Conservation (phyloP, 2,329 filamentous ascomycete species). For the Paramyrothecium roridum region DNA sequence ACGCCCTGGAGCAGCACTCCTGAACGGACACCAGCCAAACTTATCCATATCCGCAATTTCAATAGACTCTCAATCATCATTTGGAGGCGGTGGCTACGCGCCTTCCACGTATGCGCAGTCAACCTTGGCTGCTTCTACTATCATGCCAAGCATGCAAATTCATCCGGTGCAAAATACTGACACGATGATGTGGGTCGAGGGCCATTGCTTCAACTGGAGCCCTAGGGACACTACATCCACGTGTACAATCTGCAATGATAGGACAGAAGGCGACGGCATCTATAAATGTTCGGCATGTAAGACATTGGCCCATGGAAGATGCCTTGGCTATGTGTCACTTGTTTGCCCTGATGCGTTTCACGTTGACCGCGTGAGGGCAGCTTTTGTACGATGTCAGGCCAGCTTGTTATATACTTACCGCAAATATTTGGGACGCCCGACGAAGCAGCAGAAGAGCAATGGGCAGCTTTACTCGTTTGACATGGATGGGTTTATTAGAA, state of each 20-base stretch:
- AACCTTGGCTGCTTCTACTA: conserved; percentile 79
- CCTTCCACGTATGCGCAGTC: conserved; percentile 83
- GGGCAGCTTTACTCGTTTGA: conserved; percentile 63
- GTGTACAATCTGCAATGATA: conserved; percentile 76
- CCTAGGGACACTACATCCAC: conserved; percentile 54
- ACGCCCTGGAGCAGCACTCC: conserved; percentile 71
- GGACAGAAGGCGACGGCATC: conserved; percentile 66
- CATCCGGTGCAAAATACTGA: conserved; percentile 78
- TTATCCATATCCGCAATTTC: conserved; percentile 58
- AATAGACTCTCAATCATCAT: conserved; percentile 67
- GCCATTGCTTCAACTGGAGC: conserved; percentile 72
- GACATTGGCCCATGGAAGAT: conserved; percentile 55
- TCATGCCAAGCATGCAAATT: conserved; percentile 81
- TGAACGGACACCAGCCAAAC: conserved; percentile 60
- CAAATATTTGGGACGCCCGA: conserved; percentile 58
- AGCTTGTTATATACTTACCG: conserved; percentile 65
- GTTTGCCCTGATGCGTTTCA: conserved; percentile 63
- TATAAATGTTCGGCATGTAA: conserved; percentile 70
- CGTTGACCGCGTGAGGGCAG: conserved; percentile 57
- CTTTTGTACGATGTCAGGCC: conserved; percentile 64
- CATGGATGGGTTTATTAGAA: conserved; percentile 62
- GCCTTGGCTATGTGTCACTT: conserved; percentile 60
- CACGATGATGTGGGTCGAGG: conserved; percentile 79
- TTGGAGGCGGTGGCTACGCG: conserved; percentile 62
- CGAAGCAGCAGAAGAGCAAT: conserved; percentile 56